These are phyloP conservation scores for Candida broadrunensis DNA, from an alignment of 805 yeast genomes.

Conservation along the genomic window DNA sequence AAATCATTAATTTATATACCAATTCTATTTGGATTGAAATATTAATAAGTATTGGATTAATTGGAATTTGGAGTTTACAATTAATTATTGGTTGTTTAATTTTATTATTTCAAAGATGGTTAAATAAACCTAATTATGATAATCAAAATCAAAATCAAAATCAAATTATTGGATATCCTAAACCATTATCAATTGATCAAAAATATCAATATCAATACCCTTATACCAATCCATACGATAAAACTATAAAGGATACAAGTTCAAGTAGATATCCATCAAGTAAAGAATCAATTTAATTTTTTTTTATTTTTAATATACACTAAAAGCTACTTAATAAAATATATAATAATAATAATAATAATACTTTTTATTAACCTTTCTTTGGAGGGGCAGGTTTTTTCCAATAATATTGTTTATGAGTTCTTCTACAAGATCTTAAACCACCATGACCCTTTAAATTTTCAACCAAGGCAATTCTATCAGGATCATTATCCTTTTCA, in stretches of 20 bases:
- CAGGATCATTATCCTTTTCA: conserved; percentile 72
- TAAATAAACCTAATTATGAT: background rate
- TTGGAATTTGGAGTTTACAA: conserved; percentile 50
- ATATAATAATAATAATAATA: background rate
- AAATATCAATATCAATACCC: conserved; percentile 25
- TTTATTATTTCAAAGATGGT: conserved; percentile 3
- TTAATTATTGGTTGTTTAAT: conserved; percentile 33
- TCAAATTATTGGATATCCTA: conserved; percentile 21
- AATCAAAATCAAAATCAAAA: background rate
- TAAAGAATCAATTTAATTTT: background rate
- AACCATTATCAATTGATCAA: conserved; percentile 22
- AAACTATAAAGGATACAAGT: background rate
- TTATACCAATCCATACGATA: conserved; percentile 12
- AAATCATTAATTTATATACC: conserved; percentile 29
- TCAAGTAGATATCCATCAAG: background rate
- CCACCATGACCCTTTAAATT: conserved; percentile 78
- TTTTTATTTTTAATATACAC: no score
- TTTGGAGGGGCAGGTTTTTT: conserved; percentile 53
- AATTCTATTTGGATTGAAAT: conserved; percentile 43
- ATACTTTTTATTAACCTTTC: conserved; percentile 11
- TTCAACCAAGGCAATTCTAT: conserved; percentile 67
- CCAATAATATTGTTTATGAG: conserved; percentile 88
- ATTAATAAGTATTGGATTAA: conserved; percentile 40
- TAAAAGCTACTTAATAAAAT: background rate
- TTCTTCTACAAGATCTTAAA: conserved; percentile 84